Percentiles rank a stretch among this genome's conserved stretches.
Evolutionary conservation across 169 alveolate genomes (phyloP).

Genomic region (Eimeria sp.): DNA sequence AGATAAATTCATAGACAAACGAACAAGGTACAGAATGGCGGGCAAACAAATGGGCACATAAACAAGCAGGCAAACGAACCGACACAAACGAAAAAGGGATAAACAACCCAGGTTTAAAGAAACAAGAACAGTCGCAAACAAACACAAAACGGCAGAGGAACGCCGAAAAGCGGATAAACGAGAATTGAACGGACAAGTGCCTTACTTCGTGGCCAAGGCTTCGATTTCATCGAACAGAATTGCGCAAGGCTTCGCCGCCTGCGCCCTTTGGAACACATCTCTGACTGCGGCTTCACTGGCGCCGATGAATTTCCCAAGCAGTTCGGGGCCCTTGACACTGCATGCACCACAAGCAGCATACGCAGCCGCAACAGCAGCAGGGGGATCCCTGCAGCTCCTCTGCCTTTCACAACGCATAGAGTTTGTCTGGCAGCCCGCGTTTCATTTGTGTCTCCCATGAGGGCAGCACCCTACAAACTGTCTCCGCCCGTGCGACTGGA

Average conservation of each 20-base stretch:
- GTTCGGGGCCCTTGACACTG: constrained; percentile 93
- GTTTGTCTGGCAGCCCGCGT: not conserved
- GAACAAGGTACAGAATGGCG: not conserved
- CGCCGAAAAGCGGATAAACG: not conserved
- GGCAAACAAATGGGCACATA: not conserved
- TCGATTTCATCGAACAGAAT: constrained; percentile 99
- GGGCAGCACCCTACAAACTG: not conserved
- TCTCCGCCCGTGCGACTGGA: not conserved
- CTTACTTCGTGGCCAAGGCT: constrained; percentile 92
- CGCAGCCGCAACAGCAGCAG: not conserved
- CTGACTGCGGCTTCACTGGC: constrained; percentile 99
- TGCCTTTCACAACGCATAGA: not conserved
- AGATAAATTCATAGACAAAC: not conserved
- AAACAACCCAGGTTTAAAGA: no score
- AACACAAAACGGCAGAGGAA: not conserved
- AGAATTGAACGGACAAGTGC: not conserved
- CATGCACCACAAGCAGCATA: not conserved
- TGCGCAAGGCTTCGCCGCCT: constrained; percentile 98
- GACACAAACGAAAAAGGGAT: no score
- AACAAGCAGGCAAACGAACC: not conserved
- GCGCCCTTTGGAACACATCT: constrained; percentile 97
- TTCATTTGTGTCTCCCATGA: not conserved
- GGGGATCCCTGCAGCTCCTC: not conserved
- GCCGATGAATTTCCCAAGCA: constrained; percentile 99
- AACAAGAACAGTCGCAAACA: not conserved